phyloP scores from a whole-genome alignment of 176 grass and related monocot genomes.

The Rhipidocladum racemiflorum region DNA sequence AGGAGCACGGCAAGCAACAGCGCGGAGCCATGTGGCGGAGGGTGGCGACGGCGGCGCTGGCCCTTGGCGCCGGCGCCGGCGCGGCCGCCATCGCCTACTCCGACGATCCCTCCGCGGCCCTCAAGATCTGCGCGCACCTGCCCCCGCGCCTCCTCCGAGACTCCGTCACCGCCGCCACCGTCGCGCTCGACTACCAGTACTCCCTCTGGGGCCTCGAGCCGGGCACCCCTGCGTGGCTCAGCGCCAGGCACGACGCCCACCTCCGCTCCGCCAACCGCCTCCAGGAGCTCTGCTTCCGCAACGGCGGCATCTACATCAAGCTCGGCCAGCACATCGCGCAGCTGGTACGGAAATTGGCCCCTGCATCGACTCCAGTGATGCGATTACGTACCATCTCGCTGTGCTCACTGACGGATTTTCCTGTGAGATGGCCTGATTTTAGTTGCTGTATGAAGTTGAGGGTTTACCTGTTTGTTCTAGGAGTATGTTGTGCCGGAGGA shows the following conservation, averaged over 20 bases:
- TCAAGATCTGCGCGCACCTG: conserved; percentile 70
- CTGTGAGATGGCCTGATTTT: not conserved
- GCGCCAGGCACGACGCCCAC: conserved; percentile 62
- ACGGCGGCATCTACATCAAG: conserved; percentile 97
- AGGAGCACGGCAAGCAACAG: not conserved
- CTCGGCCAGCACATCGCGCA: conserved; percentile 93
- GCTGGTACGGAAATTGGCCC: conserved; percentile 41
- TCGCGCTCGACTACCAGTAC: conserved; percentile 74
- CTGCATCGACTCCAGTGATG: not conserved
- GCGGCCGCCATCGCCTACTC: conserved; percentile 47
- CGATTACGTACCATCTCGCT: not conserved
- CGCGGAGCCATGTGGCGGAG: conserved; percentile 52
- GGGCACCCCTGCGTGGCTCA: conserved; percentile 47
- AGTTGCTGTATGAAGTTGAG: not conserved
- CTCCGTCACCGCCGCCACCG: conserved; percentile 60
- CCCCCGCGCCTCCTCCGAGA: conserved; percentile 83
- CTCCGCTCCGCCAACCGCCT: conserved; percentile 67
- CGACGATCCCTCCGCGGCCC: conserved; percentile 52
- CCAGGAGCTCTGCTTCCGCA: conserved; percentile 92
- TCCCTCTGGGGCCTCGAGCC: conserved; percentile 68
- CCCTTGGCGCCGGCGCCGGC: conserved; percentile 39
- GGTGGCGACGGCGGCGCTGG: conserved; percentile 35
- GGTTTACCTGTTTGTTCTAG: conserved; percentile 29
- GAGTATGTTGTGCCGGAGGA: conserved; percentile 89
- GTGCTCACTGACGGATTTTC: not conserved